Evolutionary conservation across 768 basidiomycete species (phyloP).

Genomic region (Amanita molliuscula): DNA sequence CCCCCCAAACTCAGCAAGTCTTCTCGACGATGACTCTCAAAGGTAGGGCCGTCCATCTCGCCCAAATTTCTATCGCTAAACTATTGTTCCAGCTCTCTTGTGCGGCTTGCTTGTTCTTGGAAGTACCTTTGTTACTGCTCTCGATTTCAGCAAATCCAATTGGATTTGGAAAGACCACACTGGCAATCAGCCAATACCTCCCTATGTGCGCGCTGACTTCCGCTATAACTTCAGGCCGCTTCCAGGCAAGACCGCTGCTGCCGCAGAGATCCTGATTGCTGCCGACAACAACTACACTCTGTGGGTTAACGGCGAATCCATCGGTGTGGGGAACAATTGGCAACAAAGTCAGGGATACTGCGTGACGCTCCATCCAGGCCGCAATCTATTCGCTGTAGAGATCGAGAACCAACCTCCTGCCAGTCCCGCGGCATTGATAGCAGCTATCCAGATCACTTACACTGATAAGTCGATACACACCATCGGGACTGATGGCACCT

Average conservation of each 20-base stretch:
- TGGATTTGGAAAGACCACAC: conserved; percentile 22
- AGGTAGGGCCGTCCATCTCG: neutral
- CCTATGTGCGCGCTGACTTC: conserved; percentile 18
- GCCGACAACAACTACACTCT: conserved; percentile 23
- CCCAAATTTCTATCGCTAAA: neutral
- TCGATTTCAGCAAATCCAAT: conserved; percentile 4
- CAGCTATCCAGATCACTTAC: conserved; percentile 20
- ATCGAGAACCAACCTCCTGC: conserved; percentile 10
- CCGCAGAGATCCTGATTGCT: conserved; percentile 20
- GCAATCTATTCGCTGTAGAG: conserved; percentile 23
- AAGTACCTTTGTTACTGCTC: neutral
- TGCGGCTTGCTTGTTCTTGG: neutral
- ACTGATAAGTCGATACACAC: conserved; percentile 20
- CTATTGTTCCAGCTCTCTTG: neutral
- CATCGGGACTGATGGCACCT: conserved; percentile 20
- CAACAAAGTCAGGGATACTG: conserved; percentile 17
- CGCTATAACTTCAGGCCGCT: conserved; percentile 15
- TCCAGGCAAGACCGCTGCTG: conserved; percentile 16
- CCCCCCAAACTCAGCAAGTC: neutral
- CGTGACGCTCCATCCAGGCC: conserved; percentile 14
- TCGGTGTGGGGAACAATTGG: conserved; percentile 15
- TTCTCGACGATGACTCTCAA: neutral
- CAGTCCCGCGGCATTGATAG: conserved; percentile 20
- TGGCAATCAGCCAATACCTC: conserved; percentile 9
- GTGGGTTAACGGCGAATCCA: conserved; percentile 18